Evolutionary conservation across 2,329 filamentous ascomycete species (phyloP).

Genomic region (Fusarium floridanum): DNA sequence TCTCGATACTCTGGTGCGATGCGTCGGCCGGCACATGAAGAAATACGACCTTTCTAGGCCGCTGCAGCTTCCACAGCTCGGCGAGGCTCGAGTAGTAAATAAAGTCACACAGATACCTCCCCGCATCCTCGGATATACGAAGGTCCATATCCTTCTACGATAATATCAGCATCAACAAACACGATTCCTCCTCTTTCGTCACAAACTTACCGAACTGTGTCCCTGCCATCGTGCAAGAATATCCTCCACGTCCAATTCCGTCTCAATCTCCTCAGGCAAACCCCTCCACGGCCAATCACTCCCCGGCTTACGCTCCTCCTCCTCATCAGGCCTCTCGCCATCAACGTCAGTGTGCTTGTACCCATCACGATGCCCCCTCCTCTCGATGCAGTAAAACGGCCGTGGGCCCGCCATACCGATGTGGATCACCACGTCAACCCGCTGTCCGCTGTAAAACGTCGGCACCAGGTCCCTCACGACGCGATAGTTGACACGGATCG

Average conservation of each 20-base stretch:
- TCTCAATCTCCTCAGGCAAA: slow-evolving; percentile 67
- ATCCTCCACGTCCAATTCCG: slow-evolving; percentile 69
- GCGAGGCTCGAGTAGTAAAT: slow-evolving; percentile 80
- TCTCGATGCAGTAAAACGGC: slow-evolving; percentile 78
- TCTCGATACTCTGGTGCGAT: slow-evolving; percentile 60
- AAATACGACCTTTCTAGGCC: slow-evolving; percentile 71
- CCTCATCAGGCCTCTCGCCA: slow-evolving; percentile 67
- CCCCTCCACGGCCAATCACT: slow-evolving; percentile 67
- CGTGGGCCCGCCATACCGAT: slow-evolving; percentile 81
- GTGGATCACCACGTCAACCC: slow-evolving; percentile 78
- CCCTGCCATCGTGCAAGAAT: slow-evolving; percentile 68
- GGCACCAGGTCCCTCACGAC: slow-evolving; percentile 75
- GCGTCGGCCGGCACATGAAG: slow-evolving; percentile 77
- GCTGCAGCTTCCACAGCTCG: slow-evolving; percentile 62
- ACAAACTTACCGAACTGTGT: slow-evolving; percentile 60
- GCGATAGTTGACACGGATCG: slow-evolving; percentile 79
- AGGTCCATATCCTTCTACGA: slow-evolving; percentile 58
- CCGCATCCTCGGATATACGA: slow-evolving; percentile 76
- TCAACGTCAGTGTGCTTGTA: slow-evolving; percentile 81
- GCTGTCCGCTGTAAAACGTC: slow-evolving; percentile 65
- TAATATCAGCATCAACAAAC: neutral
- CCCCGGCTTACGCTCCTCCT: slow-evolving; percentile 61
- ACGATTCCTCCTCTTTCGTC: neutral
- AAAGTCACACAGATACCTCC: slow-evolving; percentile 82
- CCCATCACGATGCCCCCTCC: slow-evolving; percentile 76